phyloP scores from a whole-genome alignment of 352 stramenopile genomes.

The Pythium pectinolyticum region DNA sequence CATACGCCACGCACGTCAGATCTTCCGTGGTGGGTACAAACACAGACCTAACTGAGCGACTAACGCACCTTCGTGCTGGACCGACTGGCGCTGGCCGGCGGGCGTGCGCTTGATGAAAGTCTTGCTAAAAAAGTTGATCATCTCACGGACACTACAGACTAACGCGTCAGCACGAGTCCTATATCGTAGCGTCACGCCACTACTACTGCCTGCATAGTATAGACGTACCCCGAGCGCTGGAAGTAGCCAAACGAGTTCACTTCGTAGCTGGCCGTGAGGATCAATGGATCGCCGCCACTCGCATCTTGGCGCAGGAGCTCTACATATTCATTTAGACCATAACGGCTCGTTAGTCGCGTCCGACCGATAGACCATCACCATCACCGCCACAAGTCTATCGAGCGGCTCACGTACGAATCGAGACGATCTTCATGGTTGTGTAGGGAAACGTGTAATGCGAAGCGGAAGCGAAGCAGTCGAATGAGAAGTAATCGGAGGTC shows the following conservation, averaged over 20 bases:
- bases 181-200: too few species aligned
- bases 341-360: conserved; percentile 4
- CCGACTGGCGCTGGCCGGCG: conserved; percentile 95
- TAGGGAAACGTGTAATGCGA: too few species aligned
- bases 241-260: conserved; percentile 87
- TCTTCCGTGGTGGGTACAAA: too few species aligned
- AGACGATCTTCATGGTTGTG: conserved; percentile 84
- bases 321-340: conserved; percentile 27
- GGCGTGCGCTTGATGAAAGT: conserved; percentile 98
- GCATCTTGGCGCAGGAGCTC: conserved; percentile 71
- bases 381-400: not conserved
- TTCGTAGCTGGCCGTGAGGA: conserved; percentile 69
- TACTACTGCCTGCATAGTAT: too few species aligned
- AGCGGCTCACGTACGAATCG: conserved; percentile 58
- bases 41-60: not conserved
- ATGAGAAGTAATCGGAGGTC: conserved; percentile 8
- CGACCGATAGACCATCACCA: not conserved
- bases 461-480: not conserved
- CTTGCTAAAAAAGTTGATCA: conserved; percentile 99
- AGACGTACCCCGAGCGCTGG: conserved; percentile 77
- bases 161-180: too few species aligned
- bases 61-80: conserved; percentile 93
- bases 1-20: conserved; percentile 1
- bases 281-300: conserved; percentile 56
- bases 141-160: conserved; percentile 91